Evolutionary conservation across 1,284 basidiomycete species (phyloP).

Genomic region (Wolfiporia cocos): DNA sequence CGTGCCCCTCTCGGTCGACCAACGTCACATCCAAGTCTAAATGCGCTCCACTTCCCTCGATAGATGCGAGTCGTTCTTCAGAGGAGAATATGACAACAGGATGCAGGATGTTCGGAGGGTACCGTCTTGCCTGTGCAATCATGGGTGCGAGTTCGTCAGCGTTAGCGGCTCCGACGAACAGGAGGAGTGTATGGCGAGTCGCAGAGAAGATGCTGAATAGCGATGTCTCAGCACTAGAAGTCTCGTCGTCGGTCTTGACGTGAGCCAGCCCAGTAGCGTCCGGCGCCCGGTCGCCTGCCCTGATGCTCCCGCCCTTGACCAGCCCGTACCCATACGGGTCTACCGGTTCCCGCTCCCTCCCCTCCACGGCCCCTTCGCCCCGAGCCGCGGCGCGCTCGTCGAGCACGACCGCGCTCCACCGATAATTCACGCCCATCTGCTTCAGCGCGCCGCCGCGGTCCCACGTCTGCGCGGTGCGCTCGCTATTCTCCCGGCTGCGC

Average conservation of each 20-base stretch:
- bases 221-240: background rate
- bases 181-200: conserved; percentile 16
- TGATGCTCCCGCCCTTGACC: conserved; percentile 12
- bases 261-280: conserved; percentile 32
- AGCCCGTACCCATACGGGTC: conserved; percentile 13
- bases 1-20: conserved; percentile 13
- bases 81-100: conserved; percentile 5
- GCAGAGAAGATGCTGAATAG: conserved; percentile 13
- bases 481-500: background rate
- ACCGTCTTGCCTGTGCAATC: background rate
- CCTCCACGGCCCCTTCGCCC: conserved; percentile 5
- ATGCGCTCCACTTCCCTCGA: background rate
- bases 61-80: too few species aligned
- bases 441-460: conserved; percentile 20
- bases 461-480: conserved; percentile 1
- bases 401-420: conserved; percentile 37
- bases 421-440: conserved; percentile 40
- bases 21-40: conserved; percentile 3
- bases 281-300: conserved; percentile 41
- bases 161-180: conserved; percentile 12
- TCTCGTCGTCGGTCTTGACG: background rate
- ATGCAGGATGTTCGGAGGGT: conserved; percentile 4
- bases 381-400: conserved; percentile 30
- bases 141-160: background rate
- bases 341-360: conserved; percentile 12